Evolutionary conservation across 164 flowering plant species (phyloP), one percentile per base, ranked within the genome.

Genomic region (Stephania cephalantha): DNA sequence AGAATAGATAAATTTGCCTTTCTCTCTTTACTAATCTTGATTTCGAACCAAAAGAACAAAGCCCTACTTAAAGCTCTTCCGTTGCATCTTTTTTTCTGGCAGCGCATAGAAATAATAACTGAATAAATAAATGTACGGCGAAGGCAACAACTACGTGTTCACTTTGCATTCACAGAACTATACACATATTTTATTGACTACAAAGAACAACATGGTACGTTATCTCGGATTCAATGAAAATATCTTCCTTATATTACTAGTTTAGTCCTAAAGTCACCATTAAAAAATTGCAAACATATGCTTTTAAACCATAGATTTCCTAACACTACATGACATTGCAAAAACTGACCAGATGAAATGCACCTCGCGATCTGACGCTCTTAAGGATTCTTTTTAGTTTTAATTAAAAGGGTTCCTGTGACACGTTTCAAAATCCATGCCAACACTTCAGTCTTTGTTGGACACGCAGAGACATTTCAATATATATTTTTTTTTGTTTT

Each of bases 121-220:
- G 65, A 66, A 30, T 15, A 35, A 31, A 30, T 15, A 35, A 31
- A 68, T 68, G 17, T 1, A 68, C 10, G 70, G 70, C n/a, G 0
- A 68, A 35, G 25, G 18, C 70, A 7, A 31, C 70, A 22, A 35
- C 46, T 68, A 68, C 70, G 70, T 35, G 70, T 68, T 68, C 70
- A 46, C n/a, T 68, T 31, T 12, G 18, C 46, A 68, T 68, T 68
- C n/a, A 0, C 18, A 35, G 0, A 2, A 35, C 42, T 35, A 35
- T 35, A 35, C 42, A 13, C 31, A 68, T 12, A 15, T 4, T 35
- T 20, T 65, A 65, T 65, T 65, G 20, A 18, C 20, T 18, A 12
- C 9, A 61, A 61, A 61, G 25, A 61, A n/a, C 66, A 61, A 17
- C n/a, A 17, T 58, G 20, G 18, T 55, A 55, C 63, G 63, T 48